Conservation (phyloP, 2,329 filamentous ascomycete species). For the Fusarium chlamydosporum region DNA sequence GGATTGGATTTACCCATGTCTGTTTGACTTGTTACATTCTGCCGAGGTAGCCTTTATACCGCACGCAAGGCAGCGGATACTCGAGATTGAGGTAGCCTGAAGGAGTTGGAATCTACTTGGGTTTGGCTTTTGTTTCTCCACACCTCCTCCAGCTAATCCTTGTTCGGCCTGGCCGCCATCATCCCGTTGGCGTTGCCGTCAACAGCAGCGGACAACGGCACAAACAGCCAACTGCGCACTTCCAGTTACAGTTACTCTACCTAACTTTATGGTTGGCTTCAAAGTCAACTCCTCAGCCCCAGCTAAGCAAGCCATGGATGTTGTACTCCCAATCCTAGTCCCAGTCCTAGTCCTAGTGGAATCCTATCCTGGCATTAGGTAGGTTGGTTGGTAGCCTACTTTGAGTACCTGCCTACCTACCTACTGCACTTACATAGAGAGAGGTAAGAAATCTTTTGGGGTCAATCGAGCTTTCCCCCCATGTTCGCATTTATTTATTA, state of each 20-base stretch:
- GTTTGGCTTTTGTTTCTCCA: constrained; percentile 35
- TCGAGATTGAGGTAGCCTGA: constrained; percentile 34
- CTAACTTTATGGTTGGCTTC: background rate
- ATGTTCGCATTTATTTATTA: constrained; percentile 44
- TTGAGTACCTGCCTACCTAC: background rate
- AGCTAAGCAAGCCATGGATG: constrained; percentile 16
- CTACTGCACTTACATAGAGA: no score
- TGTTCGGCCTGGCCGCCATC: constrained; percentile 41
- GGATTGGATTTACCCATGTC: constrained; percentile 24
- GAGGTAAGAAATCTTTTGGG: constrained; percentile 26
- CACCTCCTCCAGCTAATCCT: constrained; percentile 41
- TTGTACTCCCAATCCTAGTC: constrained; percentile 15
- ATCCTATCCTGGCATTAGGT: constrained; percentile 3
- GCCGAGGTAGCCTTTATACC: constrained; percentile 39
- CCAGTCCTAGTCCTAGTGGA: constrained; percentile 4
- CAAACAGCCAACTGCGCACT: constrained; percentile 6
- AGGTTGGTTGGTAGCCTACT: background rate
- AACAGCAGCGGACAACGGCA: constrained; percentile 9
- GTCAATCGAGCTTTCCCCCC: constrained; percentile 21
- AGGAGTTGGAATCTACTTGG: constrained; percentile 34
- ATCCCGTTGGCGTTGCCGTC: constrained; percentile 23
- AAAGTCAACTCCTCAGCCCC: background rate
- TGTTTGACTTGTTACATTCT: constrained; percentile 26
- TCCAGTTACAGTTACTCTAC: background rate
- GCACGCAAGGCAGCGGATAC: constrained; percentile 30